Conservation (phyloP, 202 grass and related monocot species). For the Digitaria exilis region DNA sequence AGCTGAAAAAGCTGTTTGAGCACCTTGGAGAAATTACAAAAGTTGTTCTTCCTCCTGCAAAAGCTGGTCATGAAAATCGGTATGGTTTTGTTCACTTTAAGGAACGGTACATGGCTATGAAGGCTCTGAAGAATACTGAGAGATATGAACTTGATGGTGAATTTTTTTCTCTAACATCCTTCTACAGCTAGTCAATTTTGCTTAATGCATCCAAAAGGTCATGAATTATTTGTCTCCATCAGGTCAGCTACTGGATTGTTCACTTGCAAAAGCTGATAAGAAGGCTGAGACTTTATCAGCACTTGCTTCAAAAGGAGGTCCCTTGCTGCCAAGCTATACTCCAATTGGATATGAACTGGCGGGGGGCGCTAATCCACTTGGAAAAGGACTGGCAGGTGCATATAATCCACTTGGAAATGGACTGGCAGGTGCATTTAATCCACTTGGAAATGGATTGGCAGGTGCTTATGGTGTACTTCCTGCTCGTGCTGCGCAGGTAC, state of each 20-base stretch:
- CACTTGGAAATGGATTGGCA: conserved; percentile 45
- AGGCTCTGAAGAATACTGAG: conserved; percentile 71
- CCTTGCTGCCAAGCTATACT: conserved; percentile 47
- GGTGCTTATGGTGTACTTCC: conserved; percentile 51
- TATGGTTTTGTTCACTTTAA: conserved; percentile 98
- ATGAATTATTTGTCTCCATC: neutral
- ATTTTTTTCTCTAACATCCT: conserved; percentile 15
- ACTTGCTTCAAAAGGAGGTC: conserved; percentile 55
- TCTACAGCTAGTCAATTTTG: conserved; percentile 15
- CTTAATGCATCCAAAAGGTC: conserved; percentile 28
- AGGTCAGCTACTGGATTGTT: conserved; percentile 88
- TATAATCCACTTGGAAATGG: conserved; percentile 54
- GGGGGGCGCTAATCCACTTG: conserved; percentile 23
- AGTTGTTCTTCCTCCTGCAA: conserved; percentile 81
- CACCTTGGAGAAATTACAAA: conserved; percentile 81
- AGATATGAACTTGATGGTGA: conserved; percentile 88
- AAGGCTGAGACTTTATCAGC: conserved; percentile 51
- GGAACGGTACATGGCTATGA: conserved; percentile 73
- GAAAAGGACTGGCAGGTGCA: conserved; percentile 35
- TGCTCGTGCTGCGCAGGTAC: conserved; percentile 57
- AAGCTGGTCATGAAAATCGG: conserved; percentile 84
- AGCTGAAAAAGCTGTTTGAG: conserved; percentile 78
- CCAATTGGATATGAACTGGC: conserved; percentile 50
- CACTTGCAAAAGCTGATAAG: conserved; percentile 87
- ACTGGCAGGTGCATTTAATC: conserved; percentile 26